A percentile compares a stretch with the other conserved stretches of the same genome.
Evolutionary conservation across 768 basidiomycete genomes (phyloP).

Genomic region (Hemileccinum rubropunctum): DNA sequence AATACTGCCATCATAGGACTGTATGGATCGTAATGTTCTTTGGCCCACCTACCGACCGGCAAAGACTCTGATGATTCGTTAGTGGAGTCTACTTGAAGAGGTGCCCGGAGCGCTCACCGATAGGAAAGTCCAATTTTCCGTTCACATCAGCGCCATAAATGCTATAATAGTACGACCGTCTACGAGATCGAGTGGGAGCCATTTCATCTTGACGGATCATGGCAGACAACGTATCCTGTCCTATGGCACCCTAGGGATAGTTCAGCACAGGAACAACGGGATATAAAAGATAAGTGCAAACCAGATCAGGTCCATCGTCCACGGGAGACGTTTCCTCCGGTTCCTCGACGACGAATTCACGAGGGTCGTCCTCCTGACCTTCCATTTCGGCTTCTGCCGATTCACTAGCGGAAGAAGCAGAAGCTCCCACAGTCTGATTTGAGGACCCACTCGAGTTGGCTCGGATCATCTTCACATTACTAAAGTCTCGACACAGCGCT

Average conservation of each 20-base stretch:
- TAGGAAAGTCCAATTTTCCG: slow-evolving; percentile 56
- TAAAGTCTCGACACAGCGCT: slow-evolving; percentile 54
- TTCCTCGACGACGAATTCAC: slow-evolving; percentile 19
- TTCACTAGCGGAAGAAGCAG: slow-evolving; percentile 9
- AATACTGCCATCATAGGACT: slow-evolving; percentile 63
- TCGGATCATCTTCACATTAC: slow-evolving; percentile 30
- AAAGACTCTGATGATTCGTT: slow-evolving; percentile 44
- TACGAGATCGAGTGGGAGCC: slow-evolving; percentile 53
- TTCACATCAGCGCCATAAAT: slow-evolving; percentile 37
- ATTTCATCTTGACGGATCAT: slow-evolving; percentile 78
- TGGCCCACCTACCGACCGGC: slow-evolving; percentile 61
- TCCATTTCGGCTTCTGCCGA: slow-evolving; percentile 8
- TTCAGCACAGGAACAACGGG: slow-evolving; percentile 3
- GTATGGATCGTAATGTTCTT: slow-evolving; percentile 50
- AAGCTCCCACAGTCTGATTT: slow-evolving; percentile 3
- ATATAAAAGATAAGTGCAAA: slow-evolving; percentile 11
- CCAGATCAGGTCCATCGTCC: slow-evolving; percentile 24
- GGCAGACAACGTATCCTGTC: slow-evolving; percentile 66
- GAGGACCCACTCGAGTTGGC: slow-evolving; percentile 16
- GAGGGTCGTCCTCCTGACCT: slow-evolving; percentile 14
- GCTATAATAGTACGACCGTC: slow-evolving; percentile 51
- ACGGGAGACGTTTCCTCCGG: slow-evolving; percentile 9
- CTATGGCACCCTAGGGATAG: slow-evolving; percentile 54
- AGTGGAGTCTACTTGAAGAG: not conserved
- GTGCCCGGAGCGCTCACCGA: slow-evolving; percentile 37